phyloP scores from a whole-genome alignment of 140 eudicot genomes.

The Erigeron philadelphicus region DNA sequence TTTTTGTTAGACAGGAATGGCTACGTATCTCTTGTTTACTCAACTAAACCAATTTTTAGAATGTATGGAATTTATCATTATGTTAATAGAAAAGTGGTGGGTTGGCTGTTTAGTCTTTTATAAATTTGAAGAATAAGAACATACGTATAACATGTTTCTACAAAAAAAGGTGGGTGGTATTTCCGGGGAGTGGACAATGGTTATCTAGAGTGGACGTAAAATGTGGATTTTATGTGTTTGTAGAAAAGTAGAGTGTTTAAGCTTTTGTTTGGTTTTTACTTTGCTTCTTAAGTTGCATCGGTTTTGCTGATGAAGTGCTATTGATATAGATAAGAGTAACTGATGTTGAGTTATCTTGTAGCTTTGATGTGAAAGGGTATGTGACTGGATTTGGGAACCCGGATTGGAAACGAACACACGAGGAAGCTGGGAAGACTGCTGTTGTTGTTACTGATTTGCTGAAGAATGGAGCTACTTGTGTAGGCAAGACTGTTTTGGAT shows the following conservation, averaged over 20 bases:
- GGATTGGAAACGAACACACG: conserved; percentile 82
- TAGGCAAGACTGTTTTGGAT: conserved; percentile 78
- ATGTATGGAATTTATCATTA: background rate
- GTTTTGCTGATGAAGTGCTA: too few species aligned
- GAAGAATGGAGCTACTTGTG: conserved; percentile 77
- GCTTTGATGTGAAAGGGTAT: conserved; percentile 77
- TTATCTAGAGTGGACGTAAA: too few species aligned
- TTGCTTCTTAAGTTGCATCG: too few species aligned
- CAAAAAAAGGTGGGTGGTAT: background rate
- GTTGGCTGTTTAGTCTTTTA: too few species aligned
- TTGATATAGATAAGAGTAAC: background rate
- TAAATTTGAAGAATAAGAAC: too few species aligned
- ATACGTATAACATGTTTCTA: background rate
- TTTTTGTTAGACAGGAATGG: background rate
- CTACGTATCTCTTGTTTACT: background rate
- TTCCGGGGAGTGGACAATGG: too few species aligned
- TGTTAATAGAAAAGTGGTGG: too few species aligned
- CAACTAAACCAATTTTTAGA: background rate
- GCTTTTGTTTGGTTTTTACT: background rate
- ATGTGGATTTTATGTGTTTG: too few species aligned
- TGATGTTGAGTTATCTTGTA: conserved; percentile 28
- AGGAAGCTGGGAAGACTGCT: conserved; percentile 73
- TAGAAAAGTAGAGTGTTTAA: background rate
- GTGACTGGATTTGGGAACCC: conserved; percentile 79
- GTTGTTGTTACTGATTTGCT: conserved; percentile 57